Evolutionary conservation across 129 eudicot genomes (phyloP).

Genomic region (Pseudognaphalium luteoalbum): DNA sequence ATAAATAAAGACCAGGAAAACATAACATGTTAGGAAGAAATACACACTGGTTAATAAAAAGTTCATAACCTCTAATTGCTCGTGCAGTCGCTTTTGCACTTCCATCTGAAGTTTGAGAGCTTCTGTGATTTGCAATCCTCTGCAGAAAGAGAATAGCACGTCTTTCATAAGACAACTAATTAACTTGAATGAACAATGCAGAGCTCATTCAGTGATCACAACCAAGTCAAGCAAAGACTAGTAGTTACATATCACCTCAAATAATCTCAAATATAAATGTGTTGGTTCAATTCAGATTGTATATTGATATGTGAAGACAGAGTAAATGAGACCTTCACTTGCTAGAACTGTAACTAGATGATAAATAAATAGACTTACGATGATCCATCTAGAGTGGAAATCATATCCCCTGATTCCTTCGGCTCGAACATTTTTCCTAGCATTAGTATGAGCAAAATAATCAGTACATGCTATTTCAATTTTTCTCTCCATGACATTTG

Average conservation of each 20-base stretch:
- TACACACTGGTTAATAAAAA: background rate
- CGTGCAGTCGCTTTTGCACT: slow-evolving; percentile 87
- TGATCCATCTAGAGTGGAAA: slow-evolving; percentile 73
- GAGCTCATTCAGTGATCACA: background rate
- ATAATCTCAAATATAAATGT: background rate
- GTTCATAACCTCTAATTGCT: slow-evolving; percentile 65
- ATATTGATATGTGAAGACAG: background rate
- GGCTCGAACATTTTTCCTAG: slow-evolving; percentile 69
- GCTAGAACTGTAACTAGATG: background rate
- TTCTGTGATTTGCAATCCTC: slow-evolving; percentile 83
- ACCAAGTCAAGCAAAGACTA: background rate
- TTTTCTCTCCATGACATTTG: background rate
- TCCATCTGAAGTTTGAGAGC: slow-evolving; percentile 92
- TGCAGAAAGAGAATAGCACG: slow-evolving; percentile 12
- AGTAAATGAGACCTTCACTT: background rate
- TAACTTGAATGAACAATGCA: background rate
- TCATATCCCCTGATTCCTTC: slow-evolving; percentile 75
- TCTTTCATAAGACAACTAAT: background rate
- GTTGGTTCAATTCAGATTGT: background rate
- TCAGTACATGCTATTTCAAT: slow-evolving; percentile 22
- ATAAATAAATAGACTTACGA: slow-evolving; percentile 52
- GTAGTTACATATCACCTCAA: background rate
- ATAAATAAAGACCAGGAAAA: background rate
- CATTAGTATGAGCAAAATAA: slow-evolving; percentile 28
- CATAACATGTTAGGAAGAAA: background rate